Evolutionary conservation across 176 grass and related monocot species (phyloP).

Genomic region (Poa pratensis): DNA sequence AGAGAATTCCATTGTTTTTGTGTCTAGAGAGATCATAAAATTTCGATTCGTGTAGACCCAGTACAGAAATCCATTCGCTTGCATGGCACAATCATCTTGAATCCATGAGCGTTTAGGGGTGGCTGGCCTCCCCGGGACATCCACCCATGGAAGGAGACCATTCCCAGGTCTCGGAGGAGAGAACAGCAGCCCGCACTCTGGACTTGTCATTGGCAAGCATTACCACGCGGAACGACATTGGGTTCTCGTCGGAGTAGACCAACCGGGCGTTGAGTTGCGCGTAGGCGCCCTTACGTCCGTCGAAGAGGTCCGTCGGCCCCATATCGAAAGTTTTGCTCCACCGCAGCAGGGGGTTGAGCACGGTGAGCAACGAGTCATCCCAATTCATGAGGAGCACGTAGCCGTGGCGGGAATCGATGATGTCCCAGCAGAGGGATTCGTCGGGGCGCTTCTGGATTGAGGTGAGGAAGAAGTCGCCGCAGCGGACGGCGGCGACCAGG

Average conservation of each 20-base stretch:
- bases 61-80: conserved; percentile 9
- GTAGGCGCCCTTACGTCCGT: background rate
- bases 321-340: background rate
- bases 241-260: conserved; percentile 9
- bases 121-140: background rate
- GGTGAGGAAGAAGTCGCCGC: conserved; percentile 41
- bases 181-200: background rate
- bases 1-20: conserved; percentile 18
- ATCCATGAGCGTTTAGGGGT: background rate
- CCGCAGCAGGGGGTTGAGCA: conserved; percentile 16
- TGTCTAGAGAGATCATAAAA: background rate
- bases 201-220: background rate
- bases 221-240: background rate
- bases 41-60: background rate
- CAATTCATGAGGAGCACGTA: background rate
- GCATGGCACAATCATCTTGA: background rate
- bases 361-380: background rate
- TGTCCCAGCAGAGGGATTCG: conserved; percentile 24
- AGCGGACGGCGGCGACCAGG: conserved; percentile 18
- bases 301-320: background rate
- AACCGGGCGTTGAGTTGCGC: background rate
- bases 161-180: background rate
- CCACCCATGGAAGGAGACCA: conserved; percentile 15
- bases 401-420: conserved; percentile 27
- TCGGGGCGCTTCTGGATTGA: conserved; percentile 28